Evolutionary conservation across 2,329 filamentous ascomycete species (phyloP).

Genomic region (Colletotrichum simmondsii): DNA sequence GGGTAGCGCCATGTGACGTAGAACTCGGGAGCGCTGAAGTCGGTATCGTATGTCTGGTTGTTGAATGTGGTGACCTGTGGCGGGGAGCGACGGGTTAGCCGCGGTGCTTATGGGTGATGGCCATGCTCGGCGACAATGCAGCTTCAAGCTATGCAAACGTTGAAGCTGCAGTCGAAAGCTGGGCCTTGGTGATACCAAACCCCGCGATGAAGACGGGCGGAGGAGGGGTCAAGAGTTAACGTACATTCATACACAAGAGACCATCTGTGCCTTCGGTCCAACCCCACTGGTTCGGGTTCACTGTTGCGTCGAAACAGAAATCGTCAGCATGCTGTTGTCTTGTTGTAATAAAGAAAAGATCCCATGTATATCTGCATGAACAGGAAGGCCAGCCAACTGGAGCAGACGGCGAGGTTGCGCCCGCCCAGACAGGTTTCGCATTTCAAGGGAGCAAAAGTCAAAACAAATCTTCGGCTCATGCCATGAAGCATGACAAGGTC

Average conservation of each 20-base stretch:
- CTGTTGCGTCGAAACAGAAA: slow-evolving; percentile 42
- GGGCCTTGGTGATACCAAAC: neutral
- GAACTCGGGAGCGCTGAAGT: slow-evolving; percentile 58
- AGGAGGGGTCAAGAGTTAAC: slow-evolving; percentile 39
- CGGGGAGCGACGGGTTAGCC: neutral
- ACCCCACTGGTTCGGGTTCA: slow-evolving; percentile 68
- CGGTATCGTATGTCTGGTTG: slow-evolving; percentile 61
- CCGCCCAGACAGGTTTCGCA: slow-evolving; percentile 23
- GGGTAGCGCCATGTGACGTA: slow-evolving; percentile 65
- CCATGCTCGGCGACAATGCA: neutral
- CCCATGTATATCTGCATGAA: neutral
- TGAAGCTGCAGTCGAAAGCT: neutral
- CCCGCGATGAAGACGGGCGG: slow-evolving; percentile 11
- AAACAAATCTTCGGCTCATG: neutral
- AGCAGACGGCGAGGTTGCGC: neutral
- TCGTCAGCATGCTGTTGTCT: slow-evolving; percentile 19
- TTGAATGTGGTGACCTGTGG: slow-evolving; percentile 58
- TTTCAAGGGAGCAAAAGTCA: slow-evolving; percentile 29
- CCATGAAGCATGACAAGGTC: neutral
- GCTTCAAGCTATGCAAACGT: neutral
- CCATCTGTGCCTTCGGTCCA: slow-evolving; percentile 50
- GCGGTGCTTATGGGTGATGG: neutral
- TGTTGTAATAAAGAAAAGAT: neutral
- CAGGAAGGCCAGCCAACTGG: neutral
- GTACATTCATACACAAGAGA: slow-evolving; percentile 63